Percentiles rank a stretch among this genome's conserved stretches.
phyloP scores from a whole-genome alignment of 225 moss, liverwort and hornwort species.

The Polytrichum commune region DNA sequence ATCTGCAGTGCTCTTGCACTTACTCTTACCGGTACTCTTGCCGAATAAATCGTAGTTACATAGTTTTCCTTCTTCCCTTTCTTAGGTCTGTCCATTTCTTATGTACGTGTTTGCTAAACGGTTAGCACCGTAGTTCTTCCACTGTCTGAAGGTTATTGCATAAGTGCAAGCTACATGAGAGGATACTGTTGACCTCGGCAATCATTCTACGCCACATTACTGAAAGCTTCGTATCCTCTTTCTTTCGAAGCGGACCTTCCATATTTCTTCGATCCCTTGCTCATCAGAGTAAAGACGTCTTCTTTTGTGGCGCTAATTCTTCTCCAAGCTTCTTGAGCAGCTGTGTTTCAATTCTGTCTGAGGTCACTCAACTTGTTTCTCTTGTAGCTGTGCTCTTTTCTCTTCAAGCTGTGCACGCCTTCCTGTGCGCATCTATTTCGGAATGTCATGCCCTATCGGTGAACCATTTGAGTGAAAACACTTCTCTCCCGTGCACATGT shows the following conservation, averaged over 20 bases:
- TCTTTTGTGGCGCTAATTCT: not conserved
- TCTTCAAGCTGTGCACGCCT: not conserved
- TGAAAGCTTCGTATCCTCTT: not conserved
- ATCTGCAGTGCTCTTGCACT: no score
- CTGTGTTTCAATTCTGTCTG: not conserved
- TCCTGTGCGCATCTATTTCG: not conserved
- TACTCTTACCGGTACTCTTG: no score
- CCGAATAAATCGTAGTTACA: no score
- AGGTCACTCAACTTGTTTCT: not conserved
- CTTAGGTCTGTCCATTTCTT: no score
- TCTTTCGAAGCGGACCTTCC: not conserved
- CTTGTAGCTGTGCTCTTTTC: constrained; percentile 1
- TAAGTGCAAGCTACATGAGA: no score
- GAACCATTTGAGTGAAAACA: not conserved
- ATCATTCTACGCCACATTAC: not conserved
- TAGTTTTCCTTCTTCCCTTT: no score
- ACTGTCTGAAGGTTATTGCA: no score
- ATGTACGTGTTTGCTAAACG: no score
- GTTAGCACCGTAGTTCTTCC: no score
- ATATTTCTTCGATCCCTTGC: not conserved
- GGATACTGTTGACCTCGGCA: no score
- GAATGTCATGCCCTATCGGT: not conserved
- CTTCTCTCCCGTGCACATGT: not conserved
- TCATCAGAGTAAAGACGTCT: not conserved
- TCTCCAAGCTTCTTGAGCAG: not conserved